Evolutionary conservation across 306 rosid genomes (phyloP).

Genomic region (Fragaria ananassa): DNA sequence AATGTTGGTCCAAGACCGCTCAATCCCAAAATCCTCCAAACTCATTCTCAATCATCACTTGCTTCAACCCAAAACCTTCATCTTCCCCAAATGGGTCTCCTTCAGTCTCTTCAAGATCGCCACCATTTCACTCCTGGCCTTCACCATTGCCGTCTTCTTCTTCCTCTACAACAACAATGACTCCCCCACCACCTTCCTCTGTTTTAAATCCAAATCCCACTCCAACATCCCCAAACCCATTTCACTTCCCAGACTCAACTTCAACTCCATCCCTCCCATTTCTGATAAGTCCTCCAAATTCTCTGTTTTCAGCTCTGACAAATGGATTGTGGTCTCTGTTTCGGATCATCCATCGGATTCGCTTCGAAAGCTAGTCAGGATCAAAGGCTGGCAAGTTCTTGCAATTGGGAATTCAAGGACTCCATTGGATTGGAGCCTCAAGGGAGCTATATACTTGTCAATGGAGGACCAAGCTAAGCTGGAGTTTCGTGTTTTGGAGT

Average conservation of each 20-base stretch:
- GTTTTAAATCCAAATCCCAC: conserved; percentile 17
- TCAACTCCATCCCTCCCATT: conserved; percentile 20
- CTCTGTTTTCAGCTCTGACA: conserved; percentile 17
- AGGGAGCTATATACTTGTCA: conserved; percentile 26
- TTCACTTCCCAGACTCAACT: conserved; percentile 5
- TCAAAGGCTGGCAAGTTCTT: conserved; percentile 25
- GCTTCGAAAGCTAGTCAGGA: conserved; percentile 21
- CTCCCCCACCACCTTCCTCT: conserved; percentile 22
- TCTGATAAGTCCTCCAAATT: conserved; percentile 21
- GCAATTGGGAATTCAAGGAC: conserved; percentile 31
- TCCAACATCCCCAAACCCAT: conserved; percentile 10
- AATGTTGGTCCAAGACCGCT: conserved; percentile 42
- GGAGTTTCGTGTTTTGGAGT: conserved; percentile 28
- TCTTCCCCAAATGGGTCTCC: conserved; percentile 30
- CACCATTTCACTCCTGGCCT: conserved; percentile 23
- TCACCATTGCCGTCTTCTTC: conserved; percentile 35
- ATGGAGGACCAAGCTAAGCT: conserved; percentile 25
- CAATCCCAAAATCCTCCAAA: conserved; percentile 18
- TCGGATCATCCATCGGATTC: conserved; percentile 26
- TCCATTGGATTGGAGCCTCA: conserved; percentile 31
- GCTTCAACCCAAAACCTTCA: conserved; percentile 19
- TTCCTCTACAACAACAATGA: conserved; percentile 28
- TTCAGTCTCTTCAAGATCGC: conserved; percentile 28
- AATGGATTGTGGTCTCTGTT: conserved; percentile 30
- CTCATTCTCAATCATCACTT: conserved; percentile 12